Conservation (phyloP, 116 monocot species). For the Posidonia oceanica region DNA sequence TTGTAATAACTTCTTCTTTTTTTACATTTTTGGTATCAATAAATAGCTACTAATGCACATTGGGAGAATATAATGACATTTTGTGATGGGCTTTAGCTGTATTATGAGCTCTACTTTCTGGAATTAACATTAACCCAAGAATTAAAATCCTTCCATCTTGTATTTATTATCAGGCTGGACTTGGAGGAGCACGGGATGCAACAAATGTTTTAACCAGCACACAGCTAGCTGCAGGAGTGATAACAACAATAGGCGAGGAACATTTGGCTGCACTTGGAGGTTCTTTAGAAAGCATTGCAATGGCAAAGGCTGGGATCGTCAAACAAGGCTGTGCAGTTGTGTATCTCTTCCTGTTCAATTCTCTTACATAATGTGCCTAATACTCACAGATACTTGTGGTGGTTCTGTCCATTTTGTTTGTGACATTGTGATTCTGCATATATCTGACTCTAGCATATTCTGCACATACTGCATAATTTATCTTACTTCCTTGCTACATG, state of each 20-base stretch:
- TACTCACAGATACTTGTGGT: neutral
- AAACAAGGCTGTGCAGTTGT: constrained; percentile 80
- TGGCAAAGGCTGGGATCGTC: constrained; percentile 96
- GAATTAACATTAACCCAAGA: neutral
- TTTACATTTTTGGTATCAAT: no score
- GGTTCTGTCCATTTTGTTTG: neutral
- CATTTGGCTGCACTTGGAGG: constrained; percentile 92
- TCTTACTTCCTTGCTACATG: neutral
- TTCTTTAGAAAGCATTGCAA: constrained; percentile 88
- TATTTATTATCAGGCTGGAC: constrained; percentile 57
- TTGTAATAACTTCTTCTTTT: no score
- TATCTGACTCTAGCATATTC: neutral
- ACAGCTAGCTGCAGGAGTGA: constrained; percentile 49
- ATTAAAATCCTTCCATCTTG: neutral
- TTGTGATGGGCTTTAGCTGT: neutral
- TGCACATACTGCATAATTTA: neutral
- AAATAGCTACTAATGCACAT: no score
- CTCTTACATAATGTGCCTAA: neutral
- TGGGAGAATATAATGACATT: no score
- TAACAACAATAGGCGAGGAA: constrained; percentile 93
- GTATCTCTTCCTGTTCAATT: constrained; percentile 21
- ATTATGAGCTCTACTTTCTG: neutral
- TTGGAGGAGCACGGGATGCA: constrained; percentile 97
- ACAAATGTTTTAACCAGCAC: constrained; percentile 79
- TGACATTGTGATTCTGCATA: neutral